Percentiles rank a stretch among this genome's conserved stretches.
Conservation (phyloP, 768 basidiomycete genomes). For the Phanerodontia chrysosporium region DNA sequence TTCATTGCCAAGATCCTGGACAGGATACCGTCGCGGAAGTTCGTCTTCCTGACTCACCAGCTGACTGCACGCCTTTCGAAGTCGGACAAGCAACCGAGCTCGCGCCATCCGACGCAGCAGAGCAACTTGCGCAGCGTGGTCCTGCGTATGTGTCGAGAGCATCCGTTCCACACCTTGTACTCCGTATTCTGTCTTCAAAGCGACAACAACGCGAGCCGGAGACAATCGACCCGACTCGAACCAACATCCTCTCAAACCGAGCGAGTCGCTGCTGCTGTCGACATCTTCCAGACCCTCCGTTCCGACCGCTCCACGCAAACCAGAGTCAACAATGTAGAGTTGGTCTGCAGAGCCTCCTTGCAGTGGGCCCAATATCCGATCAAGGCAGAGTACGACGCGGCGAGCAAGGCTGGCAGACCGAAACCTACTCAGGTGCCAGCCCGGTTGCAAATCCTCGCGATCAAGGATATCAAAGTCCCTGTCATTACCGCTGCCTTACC, state of each 20-base stretch:
- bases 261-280: constrained; percentile 59
- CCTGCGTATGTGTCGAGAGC: constrained; percentile 76
- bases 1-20: constrained; percentile 43
- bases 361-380: constrained; percentile 69
- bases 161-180: constrained; percentile 92
- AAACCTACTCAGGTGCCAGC: constrained; percentile 40
- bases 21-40: constrained; percentile 78
- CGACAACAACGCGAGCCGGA: constrained; percentile 21
- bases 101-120: constrained; percentile 36
- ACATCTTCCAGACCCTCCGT: constrained; percentile 54
- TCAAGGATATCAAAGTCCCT: constrained; percentile 66
- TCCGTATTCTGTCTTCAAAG: constrained; percentile 72
- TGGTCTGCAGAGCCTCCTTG: constrained; percentile 59
- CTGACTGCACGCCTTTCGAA: constrained; percentile 83
- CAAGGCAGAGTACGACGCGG: constrained; percentile 23
- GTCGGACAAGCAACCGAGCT: constrained; percentile 19
- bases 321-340: constrained; percentile 53
- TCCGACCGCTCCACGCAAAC: constrained; percentile 33
- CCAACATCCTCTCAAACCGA: constrained; percentile 46
- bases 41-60: constrained; percentile 90
- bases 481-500: constrained; percentile 72
- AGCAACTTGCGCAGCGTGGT: constrained; percentile 59
- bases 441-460: constrained; percentile 38
- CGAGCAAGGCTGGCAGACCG: constrained; percentile 17
- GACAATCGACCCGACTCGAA: constrained; percentile 25